These are phyloP conservation scores for Sarocladium oryzae DNA, from an alignment of 2,329 filamentous ascomycete species.

Conservation along the genomic window DNA sequence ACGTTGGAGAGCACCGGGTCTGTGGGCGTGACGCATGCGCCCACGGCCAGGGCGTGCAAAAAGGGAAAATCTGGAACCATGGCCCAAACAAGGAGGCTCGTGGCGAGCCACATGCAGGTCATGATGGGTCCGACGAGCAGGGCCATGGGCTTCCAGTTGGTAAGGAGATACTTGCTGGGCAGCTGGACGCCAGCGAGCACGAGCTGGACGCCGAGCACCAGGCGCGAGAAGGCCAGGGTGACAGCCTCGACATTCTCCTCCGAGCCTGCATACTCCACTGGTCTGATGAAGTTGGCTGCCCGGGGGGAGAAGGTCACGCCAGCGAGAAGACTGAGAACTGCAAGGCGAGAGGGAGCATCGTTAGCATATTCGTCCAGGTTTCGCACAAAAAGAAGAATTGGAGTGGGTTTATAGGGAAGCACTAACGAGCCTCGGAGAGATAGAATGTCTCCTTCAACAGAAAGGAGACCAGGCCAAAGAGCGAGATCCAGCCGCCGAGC, in stretches of 20 bases:
- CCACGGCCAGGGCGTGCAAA: constrained; percentile 72
- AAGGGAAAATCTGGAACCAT: constrained; percentile 66
- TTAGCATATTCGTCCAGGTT: background rate
- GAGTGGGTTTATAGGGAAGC: too few species aligned
- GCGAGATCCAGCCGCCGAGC: constrained; percentile 77
- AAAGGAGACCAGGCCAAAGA: constrained; percentile 89
- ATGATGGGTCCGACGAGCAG: constrained; percentile 78
- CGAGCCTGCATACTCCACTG: constrained; percentile 62
- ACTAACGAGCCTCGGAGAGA: constrained; percentile 79
- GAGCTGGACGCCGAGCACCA: constrained; percentile 85
- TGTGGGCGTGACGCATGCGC: constrained; percentile 84
- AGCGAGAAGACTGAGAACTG: constrained; percentile 77
- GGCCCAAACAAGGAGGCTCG: constrained; percentile 71
- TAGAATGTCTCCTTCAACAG: constrained; percentile 86
- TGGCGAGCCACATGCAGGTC: constrained; percentile 78
- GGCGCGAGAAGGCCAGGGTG: constrained; percentile 76
- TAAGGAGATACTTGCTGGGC: constrained; percentile 71
- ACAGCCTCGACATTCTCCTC: constrained; percentile 57
- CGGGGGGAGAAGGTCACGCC: constrained; percentile 74
- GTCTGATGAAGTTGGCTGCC: constrained; percentile 69
- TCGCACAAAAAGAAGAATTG: background rate
- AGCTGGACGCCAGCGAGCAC: constrained; percentile 84
- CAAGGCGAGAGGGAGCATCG: background rate
- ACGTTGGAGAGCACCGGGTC: constrained; percentile 83
- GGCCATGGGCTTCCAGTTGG: constrained; percentile 69